These are phyloP conservation scores for Phaeotremella skinneri DNA, from an alignment of 768 basidiomycete species.

Conservation along the genomic window DNA sequence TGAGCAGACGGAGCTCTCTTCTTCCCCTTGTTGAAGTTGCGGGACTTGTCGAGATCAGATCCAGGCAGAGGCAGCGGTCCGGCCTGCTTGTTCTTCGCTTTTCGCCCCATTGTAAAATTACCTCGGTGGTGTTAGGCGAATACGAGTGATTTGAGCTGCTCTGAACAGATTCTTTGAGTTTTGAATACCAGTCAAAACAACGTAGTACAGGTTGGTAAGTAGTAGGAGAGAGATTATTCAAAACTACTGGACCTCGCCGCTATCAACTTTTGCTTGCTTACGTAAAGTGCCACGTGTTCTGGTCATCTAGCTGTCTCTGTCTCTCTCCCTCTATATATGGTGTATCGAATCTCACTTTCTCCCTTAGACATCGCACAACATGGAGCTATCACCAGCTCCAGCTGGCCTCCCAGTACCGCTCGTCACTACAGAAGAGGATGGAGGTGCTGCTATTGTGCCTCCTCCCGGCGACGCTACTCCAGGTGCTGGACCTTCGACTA, in stretches of 20 bases:
- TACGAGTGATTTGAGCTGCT: no score
- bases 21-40: constrained; percentile 37
- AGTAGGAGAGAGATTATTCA: no score
- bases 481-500: constrained; percentile 27
- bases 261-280: no score
- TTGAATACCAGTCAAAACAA: no score
- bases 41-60: constrained; percentile 30
- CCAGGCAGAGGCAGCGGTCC: constrained; percentile 41
- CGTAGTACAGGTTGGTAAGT: no score
- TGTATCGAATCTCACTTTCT: no score
- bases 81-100: constrained; percentile 49
- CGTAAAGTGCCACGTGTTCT: no score
- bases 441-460: background rate
- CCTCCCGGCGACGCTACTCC: constrained; percentile 1
- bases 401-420: background rate
- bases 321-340: no score
- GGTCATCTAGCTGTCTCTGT: no score
- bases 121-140: no score
- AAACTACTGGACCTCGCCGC: no score
- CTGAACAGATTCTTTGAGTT: no score
- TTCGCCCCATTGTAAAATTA: constrained; percentile 42
- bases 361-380: constrained; percentile 15
- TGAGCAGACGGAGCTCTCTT: constrained; percentile 31
- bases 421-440: background rate
- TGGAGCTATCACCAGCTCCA: constrained; percentile 18